These are phyloP conservation scores for Articulospora tetracladia DNA, from an alignment of 495 filamentous ascomycete species.

Conservation along the genomic window DNA sequence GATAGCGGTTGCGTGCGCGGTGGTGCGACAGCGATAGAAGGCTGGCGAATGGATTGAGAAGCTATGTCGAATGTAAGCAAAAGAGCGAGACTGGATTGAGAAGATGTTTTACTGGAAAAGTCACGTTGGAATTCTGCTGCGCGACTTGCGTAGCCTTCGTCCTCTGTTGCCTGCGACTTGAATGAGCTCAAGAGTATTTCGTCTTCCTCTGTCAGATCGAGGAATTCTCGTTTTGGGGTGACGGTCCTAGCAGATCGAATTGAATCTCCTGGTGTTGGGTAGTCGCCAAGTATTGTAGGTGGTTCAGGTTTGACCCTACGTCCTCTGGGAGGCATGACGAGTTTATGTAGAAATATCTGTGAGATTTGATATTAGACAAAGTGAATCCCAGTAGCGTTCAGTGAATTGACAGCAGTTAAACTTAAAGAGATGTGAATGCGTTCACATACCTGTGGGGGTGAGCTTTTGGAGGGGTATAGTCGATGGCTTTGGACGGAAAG, in stretches of 20 bases:
- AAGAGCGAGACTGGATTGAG: neutral
- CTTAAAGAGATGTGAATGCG: neutral
- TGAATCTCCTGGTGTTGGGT: neutral
- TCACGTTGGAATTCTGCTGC: slow-evolving; percentile 4
- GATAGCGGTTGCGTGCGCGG: neutral
- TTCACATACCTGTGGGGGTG: neutral
- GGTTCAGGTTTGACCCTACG: slow-evolving; percentile 13
- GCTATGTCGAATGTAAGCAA: neutral
- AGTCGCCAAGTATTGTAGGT: slow-evolving; percentile 4
- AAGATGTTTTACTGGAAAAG: neutral
- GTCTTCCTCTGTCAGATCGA: neutral
- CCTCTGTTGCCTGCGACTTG: neutral
- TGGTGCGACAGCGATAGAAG: neutral
- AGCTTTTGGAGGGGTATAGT: neutral
- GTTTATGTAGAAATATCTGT: neutral
- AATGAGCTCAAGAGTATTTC: neutral
- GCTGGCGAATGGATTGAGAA: neutral
- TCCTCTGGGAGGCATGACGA: slow-evolving; percentile 3
- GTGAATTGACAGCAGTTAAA: too few relatives aligned
- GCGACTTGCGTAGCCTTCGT: slow-evolving; percentile 9
- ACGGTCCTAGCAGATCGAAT: neutral
- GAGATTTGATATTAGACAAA: neutral
- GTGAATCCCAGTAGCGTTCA: neutral
- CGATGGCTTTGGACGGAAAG: neutral
- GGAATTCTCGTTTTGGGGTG: neutral